Percentiles rank a stretch among this genome's conserved stretches.
phyloP scores from a whole-genome alignment of 495 filamentous ascomycete species.

The Jackrogersella minutella region DNA sequence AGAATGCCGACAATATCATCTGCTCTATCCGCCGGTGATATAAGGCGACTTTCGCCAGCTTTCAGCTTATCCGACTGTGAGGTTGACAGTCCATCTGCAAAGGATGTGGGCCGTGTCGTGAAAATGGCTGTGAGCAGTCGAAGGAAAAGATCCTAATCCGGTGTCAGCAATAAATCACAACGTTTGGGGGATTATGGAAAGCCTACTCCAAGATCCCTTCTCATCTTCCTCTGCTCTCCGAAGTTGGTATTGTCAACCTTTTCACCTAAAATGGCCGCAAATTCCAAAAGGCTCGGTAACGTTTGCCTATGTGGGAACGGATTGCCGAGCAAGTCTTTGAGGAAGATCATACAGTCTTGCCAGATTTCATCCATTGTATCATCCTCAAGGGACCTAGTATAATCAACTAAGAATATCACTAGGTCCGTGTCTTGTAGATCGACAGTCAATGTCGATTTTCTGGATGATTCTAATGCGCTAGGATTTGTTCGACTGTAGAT shows the following conservation, averaged over 20 bases:
- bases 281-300: slow-evolving; percentile 84
- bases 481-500: slow-evolving; percentile 95
- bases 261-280: slow-evolving; percentile 85
- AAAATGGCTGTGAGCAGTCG: slow-evolving; percentile 89
- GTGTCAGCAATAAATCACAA: slow-evolving; percentile 42
- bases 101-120: slow-evolving; percentile 80
- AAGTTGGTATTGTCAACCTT: slow-evolving; percentile 98
- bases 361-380: slow-evolving; percentile 99
- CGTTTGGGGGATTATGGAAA: not conserved
- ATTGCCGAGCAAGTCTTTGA: slow-evolving; percentile 89
- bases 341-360: slow-evolving; percentile 90
- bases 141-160: slow-evolving; percentile 80
- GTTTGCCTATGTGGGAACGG: slow-evolving; percentile 94
- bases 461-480: slow-evolving; percentile 73
- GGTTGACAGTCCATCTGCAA: slow-evolving; percentile 52
- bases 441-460: slow-evolving; percentile 87
- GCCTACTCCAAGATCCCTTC: slow-evolving; percentile 87
- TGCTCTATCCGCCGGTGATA: slow-evolving; percentile 52
- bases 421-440: slow-evolving; percentile 82
- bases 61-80: slow-evolving; percentile 44
- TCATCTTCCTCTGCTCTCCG: slow-evolving; percentile 93
- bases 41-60: slow-evolving; percentile 23
- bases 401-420: slow-evolving; percentile 86
- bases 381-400: slow-evolving; percentile 88
- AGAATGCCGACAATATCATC: slow-evolving; percentile 86